These are phyloP conservation scores for Acmispon strigosus DNA, from an alignment of 306 rosid genomes.

Conservation along the genomic window DNA sequence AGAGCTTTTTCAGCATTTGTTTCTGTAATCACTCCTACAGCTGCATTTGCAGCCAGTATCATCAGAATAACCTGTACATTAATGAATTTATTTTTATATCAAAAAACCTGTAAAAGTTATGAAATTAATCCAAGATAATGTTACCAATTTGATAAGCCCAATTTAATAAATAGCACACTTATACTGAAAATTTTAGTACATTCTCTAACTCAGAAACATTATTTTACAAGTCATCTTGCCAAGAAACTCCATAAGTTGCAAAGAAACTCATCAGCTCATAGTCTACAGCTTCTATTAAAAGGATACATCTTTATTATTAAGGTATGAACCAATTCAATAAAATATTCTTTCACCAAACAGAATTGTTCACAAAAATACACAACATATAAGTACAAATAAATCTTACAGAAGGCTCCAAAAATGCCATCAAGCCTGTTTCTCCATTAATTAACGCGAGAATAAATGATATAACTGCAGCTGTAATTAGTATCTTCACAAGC, in stretches of 20 bases:
- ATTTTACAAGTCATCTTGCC: not conserved
- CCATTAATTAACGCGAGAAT: constrained; percentile 81
- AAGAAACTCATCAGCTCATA: constrained; percentile 21
- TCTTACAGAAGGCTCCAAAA: constrained; percentile 98
- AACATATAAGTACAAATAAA: not conserved
- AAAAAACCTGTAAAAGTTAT: constrained; percentile 35
- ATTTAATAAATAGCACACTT: not conserved
- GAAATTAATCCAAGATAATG: not conserved
- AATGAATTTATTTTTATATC: constrained; percentile 9
- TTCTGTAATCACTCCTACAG: constrained; percentile 96
- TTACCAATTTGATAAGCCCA: constrained; percentile 3
- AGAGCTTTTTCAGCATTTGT: constrained; percentile 97
- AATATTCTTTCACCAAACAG: not conserved
- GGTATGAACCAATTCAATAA: not conserved
- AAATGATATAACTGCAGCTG: constrained; percentile 81
- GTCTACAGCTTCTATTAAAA: constrained; percentile 2
- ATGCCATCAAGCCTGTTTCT: constrained; percentile 88
- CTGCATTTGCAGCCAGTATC: constrained; percentile 96
- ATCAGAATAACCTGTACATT: constrained; percentile 72
- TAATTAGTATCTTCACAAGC: constrained; percentile 89
- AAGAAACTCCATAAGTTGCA: constrained; percentile 8
- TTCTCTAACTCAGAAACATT: constrained; percentile 2
- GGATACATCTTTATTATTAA: constrained; percentile 6
- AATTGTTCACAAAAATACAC: not conserved
- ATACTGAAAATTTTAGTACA: not conserved